Conservation (phyloP, 352 stramenopile species). For the Phytophthora pseudosyringae region DNA sequence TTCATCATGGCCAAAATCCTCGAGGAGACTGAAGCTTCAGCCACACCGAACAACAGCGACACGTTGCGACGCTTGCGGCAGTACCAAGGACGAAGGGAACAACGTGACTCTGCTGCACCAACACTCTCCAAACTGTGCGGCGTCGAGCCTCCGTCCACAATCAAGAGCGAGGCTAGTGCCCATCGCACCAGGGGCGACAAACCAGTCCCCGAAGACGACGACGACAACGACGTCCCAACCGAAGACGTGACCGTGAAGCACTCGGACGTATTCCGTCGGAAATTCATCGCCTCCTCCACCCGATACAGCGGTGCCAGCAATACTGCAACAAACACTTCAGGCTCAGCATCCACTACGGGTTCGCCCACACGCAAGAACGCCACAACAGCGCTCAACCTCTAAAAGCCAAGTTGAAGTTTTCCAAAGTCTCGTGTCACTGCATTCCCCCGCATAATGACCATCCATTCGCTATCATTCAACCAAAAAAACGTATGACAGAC, state of each 20-base stretch:
- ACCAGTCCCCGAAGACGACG: constrained; percentile 19
- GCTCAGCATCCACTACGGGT: not conserved
- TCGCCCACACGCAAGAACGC: constrained; percentile 45
- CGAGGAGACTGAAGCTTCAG: constrained; percentile 41
- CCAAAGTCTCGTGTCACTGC: constrained; percentile 3
- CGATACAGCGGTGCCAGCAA: not conserved
- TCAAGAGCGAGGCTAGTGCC: constrained; percentile 13
- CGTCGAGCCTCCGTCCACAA: constrained; percentile 37
- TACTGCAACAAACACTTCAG: not conserved
- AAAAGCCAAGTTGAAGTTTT: constrained; percentile 21
- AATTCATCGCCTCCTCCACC: constrained; percentile 9
- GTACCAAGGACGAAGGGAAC: constrained; percentile 48
- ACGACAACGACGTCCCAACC: constrained; percentile 20
- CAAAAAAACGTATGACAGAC: constrained; percentile 14
- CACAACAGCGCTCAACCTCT: constrained; percentile 20
- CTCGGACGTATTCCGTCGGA: constrained; percentile 35
- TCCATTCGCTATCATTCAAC: not conserved
- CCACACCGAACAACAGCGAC: constrained; percentile 44
- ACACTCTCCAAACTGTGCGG: not conserved
- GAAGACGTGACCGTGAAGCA: constrained; percentile 34
- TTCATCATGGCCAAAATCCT: constrained; percentile 67
- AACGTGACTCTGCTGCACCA: constrained; percentile 9
- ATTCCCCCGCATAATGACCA: constrained; percentile 1
- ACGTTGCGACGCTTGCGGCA: constrained; percentile 53
- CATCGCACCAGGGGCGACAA: constrained; percentile 24